Conservation (phyloP, 768 basidiomycete genomes). For the Punctularia strigosozonata region DNA sequence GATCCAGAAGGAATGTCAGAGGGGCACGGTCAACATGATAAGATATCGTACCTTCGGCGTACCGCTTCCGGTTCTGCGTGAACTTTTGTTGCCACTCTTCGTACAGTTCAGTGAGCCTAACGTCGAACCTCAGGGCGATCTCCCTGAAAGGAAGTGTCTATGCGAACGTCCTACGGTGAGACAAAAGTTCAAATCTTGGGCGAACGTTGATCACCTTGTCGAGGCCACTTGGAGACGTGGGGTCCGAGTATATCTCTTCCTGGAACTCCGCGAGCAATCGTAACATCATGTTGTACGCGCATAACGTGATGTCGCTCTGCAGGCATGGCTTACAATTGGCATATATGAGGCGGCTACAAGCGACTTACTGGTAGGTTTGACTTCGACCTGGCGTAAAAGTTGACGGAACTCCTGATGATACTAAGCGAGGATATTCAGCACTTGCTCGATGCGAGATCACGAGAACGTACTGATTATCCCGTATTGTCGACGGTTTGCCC, state of each 20-base stretch:
- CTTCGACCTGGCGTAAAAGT: constrained; percentile 66
- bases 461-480: constrained; percentile 60
- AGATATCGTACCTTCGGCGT: constrained; percentile 43
- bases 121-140: constrained; percentile 52
- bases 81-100: constrained; percentile 61
- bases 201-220: constrained; percentile 44
- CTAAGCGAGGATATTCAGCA: constrained; percentile 19
- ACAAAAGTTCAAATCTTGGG: not conserved
- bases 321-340: too few species aligned
- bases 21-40: not conserved
- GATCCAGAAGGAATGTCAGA: constrained; percentile 28
- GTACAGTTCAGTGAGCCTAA: constrained; percentile 39
- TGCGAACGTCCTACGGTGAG: not conserved
- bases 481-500: constrained; percentile 84
- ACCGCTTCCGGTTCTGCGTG: constrained; percentile 45
- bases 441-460: not conserved
- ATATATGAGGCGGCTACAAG: constrained; percentile 6
- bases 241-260: constrained; percentile 69
- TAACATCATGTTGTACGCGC: constrained; percentile 58
- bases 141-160: constrained; percentile 58
- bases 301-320: constrained; percentile 67
- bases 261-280: constrained; percentile 67
- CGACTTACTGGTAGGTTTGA: constrained; percentile 49
- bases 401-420: constrained; percentile 56
- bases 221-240: constrained; percentile 50